A percentile compares a stretch with the other conserved stretches of the same genome.
Evolutionary conservation across 2,329 filamentous ascomycete species (phyloP).

Genomic region (Botrytis paeoniae): DNA sequence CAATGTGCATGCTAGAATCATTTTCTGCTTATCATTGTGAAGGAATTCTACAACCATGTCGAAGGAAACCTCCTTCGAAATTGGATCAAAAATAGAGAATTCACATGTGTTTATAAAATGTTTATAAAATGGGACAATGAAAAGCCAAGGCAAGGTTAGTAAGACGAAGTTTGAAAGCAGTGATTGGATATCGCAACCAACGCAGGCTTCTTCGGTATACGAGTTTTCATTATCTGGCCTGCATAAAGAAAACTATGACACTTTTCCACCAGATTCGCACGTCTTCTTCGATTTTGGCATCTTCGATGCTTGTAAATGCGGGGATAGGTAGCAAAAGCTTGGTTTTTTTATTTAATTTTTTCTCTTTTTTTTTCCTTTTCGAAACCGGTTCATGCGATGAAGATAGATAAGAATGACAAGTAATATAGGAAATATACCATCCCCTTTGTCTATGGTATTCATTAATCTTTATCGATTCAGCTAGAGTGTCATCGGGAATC

Average conservation of each 20-base stretch:
- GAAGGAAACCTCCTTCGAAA: not conserved
- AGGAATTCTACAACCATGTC: not conserved
- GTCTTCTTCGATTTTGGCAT: not conserved
- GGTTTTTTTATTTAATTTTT: not conserved
- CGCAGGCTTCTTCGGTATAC: not conserved
- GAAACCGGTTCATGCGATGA: not conserved
- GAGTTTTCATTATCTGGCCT: not conserved
- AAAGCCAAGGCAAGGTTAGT: not conserved
- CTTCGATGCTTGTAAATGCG: not conserved
- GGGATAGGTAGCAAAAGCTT: not conserved
- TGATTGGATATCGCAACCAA: not conserved
- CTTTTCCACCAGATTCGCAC: not conserved
- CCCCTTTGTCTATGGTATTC: not conserved
- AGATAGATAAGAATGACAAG: not conserved
- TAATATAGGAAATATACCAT: not conserved
- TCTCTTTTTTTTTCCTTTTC: not conserved
- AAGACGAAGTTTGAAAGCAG: not conserved
- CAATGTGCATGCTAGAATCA: not conserved
- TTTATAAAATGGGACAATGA: not conserved
- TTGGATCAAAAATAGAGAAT: not conserved
- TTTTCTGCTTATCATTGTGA: not conserved
- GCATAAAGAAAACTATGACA: not conserved
- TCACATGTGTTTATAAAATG: not conserved
- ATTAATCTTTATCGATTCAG: not conserved
- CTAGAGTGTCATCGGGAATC: not conserved